A percentile compares a stretch with the other conserved stretches of the same genome.
Evolutionary conservation across 768 basidiomycete species (phyloP).

Genomic region (Russula sp.): DNA sequence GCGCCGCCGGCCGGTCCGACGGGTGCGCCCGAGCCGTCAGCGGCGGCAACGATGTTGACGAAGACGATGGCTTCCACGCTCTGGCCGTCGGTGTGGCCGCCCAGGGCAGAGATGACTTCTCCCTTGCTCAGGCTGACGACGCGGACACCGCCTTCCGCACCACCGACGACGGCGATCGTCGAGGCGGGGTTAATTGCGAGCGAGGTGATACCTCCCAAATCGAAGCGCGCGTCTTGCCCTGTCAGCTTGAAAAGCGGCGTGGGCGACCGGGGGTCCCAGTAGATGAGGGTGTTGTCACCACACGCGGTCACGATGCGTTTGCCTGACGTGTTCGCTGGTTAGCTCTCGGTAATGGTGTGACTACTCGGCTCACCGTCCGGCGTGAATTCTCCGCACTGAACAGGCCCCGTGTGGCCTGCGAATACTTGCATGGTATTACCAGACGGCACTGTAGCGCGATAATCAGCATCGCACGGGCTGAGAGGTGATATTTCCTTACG

Average conservation of each 20-base stretch:
- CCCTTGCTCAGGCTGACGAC: conserved; percentile 86
- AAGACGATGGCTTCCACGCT: conserved; percentile 86
- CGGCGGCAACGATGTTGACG: conserved; percentile 63
- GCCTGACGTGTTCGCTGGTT: conserved; percentile 38
- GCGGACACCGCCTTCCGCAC: conserved; percentile 76
- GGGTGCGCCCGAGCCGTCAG: conserved; percentile 43
- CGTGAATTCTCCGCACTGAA: conserved; percentile 86
- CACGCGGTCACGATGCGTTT: conserved; percentile 88
- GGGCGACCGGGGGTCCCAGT: conserved; percentile 85
- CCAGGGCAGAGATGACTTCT: conserved; percentile 68
- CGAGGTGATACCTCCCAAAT: conserved; percentile 79
- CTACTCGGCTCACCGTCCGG: conserved; percentile 61
- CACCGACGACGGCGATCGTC: conserved; percentile 88
- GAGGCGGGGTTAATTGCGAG: conserved; percentile 81
- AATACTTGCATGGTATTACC: conserved; percentile 96
- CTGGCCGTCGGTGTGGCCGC: conserved; percentile 81
- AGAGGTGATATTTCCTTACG: conserved; percentile 44
- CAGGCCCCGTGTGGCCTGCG: conserved; percentile 78
- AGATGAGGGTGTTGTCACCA: conserved; percentile 71
- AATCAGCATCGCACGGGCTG: conserved; percentile 4
- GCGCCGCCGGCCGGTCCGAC: conserved; percentile 44
- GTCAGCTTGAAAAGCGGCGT: conserved; percentile 78
- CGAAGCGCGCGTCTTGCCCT: conserved; percentile 63
- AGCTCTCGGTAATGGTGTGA: background rate
- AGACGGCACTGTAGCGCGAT: conserved; percentile 65